phyloP scores from a whole-genome alignment of 2,329 filamentous ascomycete genomes.

The Hymenoscyphus linearis region DNA sequence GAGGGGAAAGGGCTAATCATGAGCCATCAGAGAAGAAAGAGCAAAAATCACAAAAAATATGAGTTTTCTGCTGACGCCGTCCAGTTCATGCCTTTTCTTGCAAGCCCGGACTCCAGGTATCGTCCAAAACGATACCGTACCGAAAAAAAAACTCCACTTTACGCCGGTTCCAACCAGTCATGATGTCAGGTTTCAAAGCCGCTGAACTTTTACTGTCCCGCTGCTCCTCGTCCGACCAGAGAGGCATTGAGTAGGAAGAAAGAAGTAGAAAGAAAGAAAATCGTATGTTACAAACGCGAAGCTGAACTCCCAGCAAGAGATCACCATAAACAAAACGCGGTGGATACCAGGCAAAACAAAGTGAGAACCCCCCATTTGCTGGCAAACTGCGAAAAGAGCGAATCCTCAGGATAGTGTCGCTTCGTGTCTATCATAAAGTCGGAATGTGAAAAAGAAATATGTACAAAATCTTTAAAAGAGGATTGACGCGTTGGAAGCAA shows the following conservation, averaged over 20 bases:
- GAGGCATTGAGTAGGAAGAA: conserved; percentile 19
- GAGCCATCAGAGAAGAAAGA: conserved; percentile 19
- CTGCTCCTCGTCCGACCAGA: conserved; percentile 27
- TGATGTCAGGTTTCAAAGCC: conserved; percentile 29
- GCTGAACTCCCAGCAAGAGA: conserved; percentile 18
- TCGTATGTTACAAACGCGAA: conserved; percentile 33
- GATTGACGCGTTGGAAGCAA: conserved; percentile 5
- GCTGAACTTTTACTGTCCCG: conserved; percentile 31
- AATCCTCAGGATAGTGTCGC: conserved; percentile 18
- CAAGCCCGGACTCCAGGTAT: conserved; percentile 25
- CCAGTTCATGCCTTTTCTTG: conserved; percentile 25
- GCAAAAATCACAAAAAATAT: conserved; percentile 18
- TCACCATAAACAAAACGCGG: conserved; percentile 17
- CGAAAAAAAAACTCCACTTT: conserved; percentile 23
- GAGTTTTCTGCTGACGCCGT: conserved; percentile 28
- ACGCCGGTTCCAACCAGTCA: conserved; percentile 23
- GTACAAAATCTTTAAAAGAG: conserved; percentile 28
- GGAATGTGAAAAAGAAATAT: conserved; percentile 27
- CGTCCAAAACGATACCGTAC: conserved; percentile 21
- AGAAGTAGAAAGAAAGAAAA: conserved; percentile 22
- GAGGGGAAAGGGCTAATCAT: conserved; percentile 7
- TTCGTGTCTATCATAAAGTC: conserved; percentile 29
- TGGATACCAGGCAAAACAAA: conserved; percentile 12
- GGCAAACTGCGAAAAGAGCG: conserved; percentile 18
- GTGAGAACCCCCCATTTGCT: conserved; percentile 12